phyloP scores from a whole-genome alignment of 768 basidiomycete species.

The Cubamyces lactineus region DNA sequence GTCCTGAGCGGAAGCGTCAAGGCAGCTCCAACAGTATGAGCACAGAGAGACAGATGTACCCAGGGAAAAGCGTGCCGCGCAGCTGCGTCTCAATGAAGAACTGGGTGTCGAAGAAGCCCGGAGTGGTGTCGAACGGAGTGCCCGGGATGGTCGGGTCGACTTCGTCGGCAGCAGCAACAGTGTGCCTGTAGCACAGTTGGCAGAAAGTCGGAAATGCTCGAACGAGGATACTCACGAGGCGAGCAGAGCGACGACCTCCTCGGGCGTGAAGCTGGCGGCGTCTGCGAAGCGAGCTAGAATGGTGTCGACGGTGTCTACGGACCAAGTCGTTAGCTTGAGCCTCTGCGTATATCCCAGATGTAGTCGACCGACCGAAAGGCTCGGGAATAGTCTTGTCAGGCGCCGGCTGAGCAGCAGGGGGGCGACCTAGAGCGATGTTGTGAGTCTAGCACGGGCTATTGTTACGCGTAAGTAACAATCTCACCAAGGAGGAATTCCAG shows the following conservation, averaged over 20 bases:
- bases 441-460: no score
- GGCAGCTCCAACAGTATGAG: no score
- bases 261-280: conserved; percentile 22
- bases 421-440: conserved; percentile 33
- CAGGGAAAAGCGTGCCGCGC: conserved; percentile 32
- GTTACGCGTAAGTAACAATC: no score
- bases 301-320: conserved; percentile 25
- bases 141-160: conserved; percentile 32
- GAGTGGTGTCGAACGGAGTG: conserved; percentile 33
- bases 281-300: conserved; percentile 28
- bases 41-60: conserved; percentile 22
- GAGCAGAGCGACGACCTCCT: conserved; percentile 27
- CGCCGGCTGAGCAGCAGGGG: conserved; percentile 20
- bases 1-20: conserved; percentile 7
- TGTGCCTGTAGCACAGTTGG: conserved; percentile 9
- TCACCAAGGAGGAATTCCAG: conserved; percentile 42
- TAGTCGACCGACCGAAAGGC: conserved; percentile 7
- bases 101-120: conserved; percentile 31
- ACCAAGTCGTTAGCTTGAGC: no score
- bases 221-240: conserved; percentile 25
- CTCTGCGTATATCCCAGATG: neutral
- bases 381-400: conserved; percentile 25
- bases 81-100: conserved; percentile 35
- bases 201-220: neutral
- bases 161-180: conserved; percentile 29